phyloP scores from a whole-genome alignment of 2,329 filamentous ascomycete species.

The Penicillium sp. region DNA sequence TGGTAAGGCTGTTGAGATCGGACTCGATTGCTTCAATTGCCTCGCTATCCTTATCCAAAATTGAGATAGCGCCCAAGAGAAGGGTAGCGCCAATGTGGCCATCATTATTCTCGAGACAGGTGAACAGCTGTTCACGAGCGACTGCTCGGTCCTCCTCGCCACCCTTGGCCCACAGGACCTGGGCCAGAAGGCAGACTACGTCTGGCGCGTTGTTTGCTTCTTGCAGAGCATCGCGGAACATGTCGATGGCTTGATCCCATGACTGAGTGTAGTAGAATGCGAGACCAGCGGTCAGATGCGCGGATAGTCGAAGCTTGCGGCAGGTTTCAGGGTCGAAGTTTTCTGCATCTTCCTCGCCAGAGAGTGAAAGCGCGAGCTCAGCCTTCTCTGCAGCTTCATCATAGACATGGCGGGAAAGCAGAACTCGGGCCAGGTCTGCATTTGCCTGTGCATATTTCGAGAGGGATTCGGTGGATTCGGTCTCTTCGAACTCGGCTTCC shows the following conservation, averaged over 20 bases:
- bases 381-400: slow-evolving; percentile 74
- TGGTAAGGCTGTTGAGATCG: slow-evolving; percentile 73
- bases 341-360: slow-evolving; percentile 69
- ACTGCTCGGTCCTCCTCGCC: slow-evolving; percentile 71
- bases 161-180: slow-evolving; percentile 91
- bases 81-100: slow-evolving; percentile 78
- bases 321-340: slow-evolving; percentile 64
- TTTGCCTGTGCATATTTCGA: slow-evolving; percentile 79
- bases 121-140: slow-evolving; percentile 78
- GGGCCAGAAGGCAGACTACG: slow-evolving; percentile 81
- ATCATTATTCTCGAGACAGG: slow-evolving; percentile 71
- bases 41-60: slow-evolving; percentile 77
- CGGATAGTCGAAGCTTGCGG: slow-evolving; percentile 73
- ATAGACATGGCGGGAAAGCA: slow-evolving; percentile 69
- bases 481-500: slow-evolving; percentile 81
- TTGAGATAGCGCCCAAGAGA: slow-evolving; percentile 79
- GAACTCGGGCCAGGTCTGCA: slow-evolving; percentile 81
- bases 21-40: slow-evolving; percentile 77
- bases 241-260: slow-evolving; percentile 70
- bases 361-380: slow-evolving; percentile 77
- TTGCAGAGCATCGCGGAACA: slow-evolving; percentile 77
- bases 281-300: slow-evolving; percentile 81
- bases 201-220: slow-evolving; percentile 78
- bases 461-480: slow-evolving; percentile 74
- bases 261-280: slow-evolving; percentile 72